Percentiles rank a stretch among this genome's conserved stretches.
Evolutionary conservation across 2,329 filamentous ascomycete species (phyloP).

Genomic region (Zymoseptoria pseudotritici): DNA sequence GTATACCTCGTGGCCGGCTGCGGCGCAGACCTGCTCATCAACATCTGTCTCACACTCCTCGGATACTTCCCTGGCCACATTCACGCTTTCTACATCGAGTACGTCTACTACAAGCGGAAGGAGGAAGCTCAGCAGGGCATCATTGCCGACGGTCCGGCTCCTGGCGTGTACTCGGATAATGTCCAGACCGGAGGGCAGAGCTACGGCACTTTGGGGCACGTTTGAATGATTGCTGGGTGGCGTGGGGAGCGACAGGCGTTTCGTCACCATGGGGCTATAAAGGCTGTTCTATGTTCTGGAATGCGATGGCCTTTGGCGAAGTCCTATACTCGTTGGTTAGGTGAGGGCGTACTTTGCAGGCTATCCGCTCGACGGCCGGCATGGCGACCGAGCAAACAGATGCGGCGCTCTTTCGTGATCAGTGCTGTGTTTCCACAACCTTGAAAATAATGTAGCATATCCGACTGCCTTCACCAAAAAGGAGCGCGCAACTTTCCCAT

Average conservation of each 20-base stretch:
- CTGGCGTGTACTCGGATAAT: conserved; percentile 64
- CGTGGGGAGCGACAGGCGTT: too few species aligned
- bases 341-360: background rate
- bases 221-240: background rate
- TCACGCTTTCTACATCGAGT: conserved; percentile 66
- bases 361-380: background rate
- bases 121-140: conserved; percentile 49
- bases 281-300: background rate
- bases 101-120: conserved; percentile 70
- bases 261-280: background rate
- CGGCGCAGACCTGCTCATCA: conserved; percentile 43
- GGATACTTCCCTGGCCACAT: conserved; percentile 68
- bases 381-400: background rate
- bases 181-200: conserved; percentile 60
- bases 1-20: conserved; percentile 45
- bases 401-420: background rate
- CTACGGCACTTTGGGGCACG: conserved; percentile 23
- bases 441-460: background rate
- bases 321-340: background rate
- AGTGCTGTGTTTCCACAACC: background rate
- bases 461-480: background rate
- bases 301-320: background rate
- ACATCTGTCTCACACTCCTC: conserved; percentile 36
- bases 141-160: conserved; percentile 48
- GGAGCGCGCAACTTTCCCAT: background rate